A percentile compares a stretch with the other conserved stretches of the same genome.
phyloP scores from a whole-genome alignment of 495 filamentous ascomycete genomes.

The Xylaria acuta region DNA sequence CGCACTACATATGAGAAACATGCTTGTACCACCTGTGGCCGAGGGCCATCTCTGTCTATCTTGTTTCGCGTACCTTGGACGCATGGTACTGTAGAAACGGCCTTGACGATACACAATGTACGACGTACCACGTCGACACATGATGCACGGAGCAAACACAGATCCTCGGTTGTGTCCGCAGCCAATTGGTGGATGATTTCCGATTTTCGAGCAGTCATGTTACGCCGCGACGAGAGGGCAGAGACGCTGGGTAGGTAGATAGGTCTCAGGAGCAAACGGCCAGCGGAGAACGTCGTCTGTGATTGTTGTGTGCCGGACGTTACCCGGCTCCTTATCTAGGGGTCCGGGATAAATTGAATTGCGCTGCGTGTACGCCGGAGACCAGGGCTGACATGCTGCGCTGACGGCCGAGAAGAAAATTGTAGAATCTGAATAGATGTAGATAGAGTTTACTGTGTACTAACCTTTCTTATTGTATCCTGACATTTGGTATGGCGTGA shows the following conservation, averaged over 20 bases:
- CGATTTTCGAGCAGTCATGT: constrained; percentile 29
- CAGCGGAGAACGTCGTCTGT: not conserved
- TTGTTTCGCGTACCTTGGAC: constrained; percentile 38
- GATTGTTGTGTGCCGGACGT: not conserved
- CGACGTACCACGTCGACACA: constrained; percentile 38
- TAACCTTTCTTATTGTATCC: not conserved
- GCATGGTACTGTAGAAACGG: constrained; percentile 39
- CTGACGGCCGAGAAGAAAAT: not conserved
- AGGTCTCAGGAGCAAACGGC: constrained; percentile 15
- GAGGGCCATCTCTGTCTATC: constrained; percentile 35
- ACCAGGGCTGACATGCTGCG: constrained; percentile 5
- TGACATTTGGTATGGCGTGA: constrained; percentile 3
- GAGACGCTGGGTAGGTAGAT: not conserved
- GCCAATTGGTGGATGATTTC: constrained; percentile 37
- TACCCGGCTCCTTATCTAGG: constrained; percentile 19
- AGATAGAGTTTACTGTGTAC: not conserved
- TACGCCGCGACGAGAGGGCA: constrained; percentile 19
- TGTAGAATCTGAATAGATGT: not conserved
- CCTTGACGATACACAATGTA: constrained; percentile 24
- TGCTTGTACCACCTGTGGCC: constrained; percentile 38
- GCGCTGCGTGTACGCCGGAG: not conserved
- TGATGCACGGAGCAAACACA: constrained; percentile 33
- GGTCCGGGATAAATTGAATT: constrained; percentile 20
- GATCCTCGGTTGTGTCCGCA: constrained; percentile 40
- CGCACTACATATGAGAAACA: constrained; percentile 39